Evolutionary conservation across 768 basidiomycete species (phyloP), one percentile per base, ranked within the genome.

Genomic region (Podaxis sp.): DNA sequence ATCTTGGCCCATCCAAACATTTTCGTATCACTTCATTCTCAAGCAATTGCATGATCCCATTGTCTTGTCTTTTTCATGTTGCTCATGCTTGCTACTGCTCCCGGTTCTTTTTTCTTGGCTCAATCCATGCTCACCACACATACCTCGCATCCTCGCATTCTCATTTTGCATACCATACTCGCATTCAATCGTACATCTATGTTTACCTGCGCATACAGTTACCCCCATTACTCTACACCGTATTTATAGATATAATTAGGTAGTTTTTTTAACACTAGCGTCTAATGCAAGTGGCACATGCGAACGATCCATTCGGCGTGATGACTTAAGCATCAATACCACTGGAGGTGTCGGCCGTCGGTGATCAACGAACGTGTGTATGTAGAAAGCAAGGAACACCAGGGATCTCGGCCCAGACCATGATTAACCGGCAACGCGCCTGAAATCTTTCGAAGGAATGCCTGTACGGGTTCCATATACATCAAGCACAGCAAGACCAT

Each of bases 171-270:
- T 40, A 39, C 39, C 30, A 52, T 26, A 61, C 44, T 46, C 17
- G 44, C 44, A 46, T 46, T 46, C 17, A 46, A 46, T 46, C 39
- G 36, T 30, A 24, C 26, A 19, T 5, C 48, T 51, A 36, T 38
- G 36, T 52, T 59, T 49, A 30, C 19, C 46, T 40, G 22, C 33
- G 46, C 33, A 46, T 46, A 52, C 59, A 60, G 30, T 52, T 52
- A 56, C 54, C 54, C 36, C 54, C 26, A 39, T 56, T 56, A 56
- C 54, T 38, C 13, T 56, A 56, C 38, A 17, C 13, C 36, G 54
- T 56, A 56, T 40, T 56, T 24, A 56, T 56, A 56, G 54, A 56
- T 40, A 56, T 56, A 56, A 56, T 39, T 56, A 56, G 39, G 33
- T 55, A 55, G 53, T 55, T 38, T 38, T 22, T 36, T 24, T n/a